phyloP scores from a whole-genome alignment of 257 asterid species.

The Solanum lignicaule region DNA sequence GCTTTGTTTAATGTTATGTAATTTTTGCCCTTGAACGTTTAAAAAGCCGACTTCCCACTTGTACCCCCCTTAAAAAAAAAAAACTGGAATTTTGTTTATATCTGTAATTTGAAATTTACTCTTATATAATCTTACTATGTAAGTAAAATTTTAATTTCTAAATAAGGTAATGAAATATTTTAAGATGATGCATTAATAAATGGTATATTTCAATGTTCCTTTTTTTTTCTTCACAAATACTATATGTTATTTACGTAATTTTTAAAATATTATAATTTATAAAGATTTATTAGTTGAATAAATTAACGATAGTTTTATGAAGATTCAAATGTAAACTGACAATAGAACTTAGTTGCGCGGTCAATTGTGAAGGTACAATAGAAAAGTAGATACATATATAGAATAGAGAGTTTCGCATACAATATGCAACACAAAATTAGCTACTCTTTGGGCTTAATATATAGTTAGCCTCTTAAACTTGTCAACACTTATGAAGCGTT shows the following conservation, averaged over 20 bases:
- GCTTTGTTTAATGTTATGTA: neutral
- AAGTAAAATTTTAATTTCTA: neutral
- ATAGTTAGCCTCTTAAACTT: too few relatives aligned
- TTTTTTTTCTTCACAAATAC: neutral
- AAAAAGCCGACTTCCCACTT: conserved; percentile 3
- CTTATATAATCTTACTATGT: neutral
- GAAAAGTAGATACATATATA: too few relatives aligned
- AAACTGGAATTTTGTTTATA: too few relatives aligned
- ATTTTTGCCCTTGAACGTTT: neutral
- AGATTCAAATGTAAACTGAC: neutral
- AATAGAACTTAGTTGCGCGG: neutral
- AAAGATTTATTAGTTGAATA: too few relatives aligned
- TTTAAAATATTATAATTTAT: too few relatives aligned
- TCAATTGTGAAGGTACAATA: neutral
- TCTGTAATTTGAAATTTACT: too few relatives aligned
- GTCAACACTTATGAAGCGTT: too few relatives aligned
- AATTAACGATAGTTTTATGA: too few relatives aligned
- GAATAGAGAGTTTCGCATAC: too few relatives aligned
- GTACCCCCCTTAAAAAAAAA: neutral
- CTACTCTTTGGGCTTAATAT: neutral
- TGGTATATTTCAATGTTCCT: neutral
- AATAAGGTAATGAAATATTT: neutral
- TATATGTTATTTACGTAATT: too few relatives aligned
- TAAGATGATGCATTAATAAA: neutral
- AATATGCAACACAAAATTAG: too few relatives aligned